Evolutionary conservation across 1,284 basidiomycete genomes (phyloP), one percentile per base, ranked within the genome.

Genomic region (Austropuccinia psidii): DNA sequence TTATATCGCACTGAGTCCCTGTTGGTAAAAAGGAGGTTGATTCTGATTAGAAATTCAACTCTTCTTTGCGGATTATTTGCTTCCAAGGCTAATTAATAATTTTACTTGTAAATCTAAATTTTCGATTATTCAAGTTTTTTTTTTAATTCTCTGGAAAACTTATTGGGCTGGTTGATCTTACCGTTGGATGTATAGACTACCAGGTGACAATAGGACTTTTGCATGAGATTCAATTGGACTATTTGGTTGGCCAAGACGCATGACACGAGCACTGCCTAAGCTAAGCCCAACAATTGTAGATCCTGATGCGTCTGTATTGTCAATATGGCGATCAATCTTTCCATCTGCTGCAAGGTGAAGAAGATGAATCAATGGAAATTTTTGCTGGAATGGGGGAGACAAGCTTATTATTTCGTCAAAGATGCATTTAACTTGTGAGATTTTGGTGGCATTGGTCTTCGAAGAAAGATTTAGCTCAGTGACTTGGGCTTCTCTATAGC

Each of bases 101-200:
- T n/a, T n/a, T n/a, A n/a, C n/a, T n/a, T n/a, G n/a, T n/a, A n/a
- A n/a, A n/a, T n/a, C n/a, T n/a, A n/a, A n/a, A n/a, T n/a, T n/a
- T n/a, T n/a, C n/a, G n/a, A n/a, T n/a, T n/a, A n/a, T n/a, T n/a
- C n/a, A n/a, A n/a, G n/a, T n/a, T n/a, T n/a, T n/a, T n/a, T n/a
- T n/a, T n/a, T n/a, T n/a, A n/a, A n/a, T n/a, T n/a, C n/a, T n/a
- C n/a, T n/a, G 37, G 31, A 5, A 0, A 33, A 24, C 15, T 17
- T 60, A 33, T 17, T n/a, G 43, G 21, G 24, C n/a, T 19, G 31
- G 2, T 15, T 37, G 47, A 27, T 19, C 50, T 27, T 27, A 73
- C 70, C 70, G 60, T 35, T 73, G 61, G 17, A 73, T 24, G 37
- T 73, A 73, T 39, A 73, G 60, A 52, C 70, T 73, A 43, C 70